These are phyloP conservation scores for Isabelozyma rhagii DNA, from an alignment of 805 yeast species.

Conservation along the genomic window DNA sequence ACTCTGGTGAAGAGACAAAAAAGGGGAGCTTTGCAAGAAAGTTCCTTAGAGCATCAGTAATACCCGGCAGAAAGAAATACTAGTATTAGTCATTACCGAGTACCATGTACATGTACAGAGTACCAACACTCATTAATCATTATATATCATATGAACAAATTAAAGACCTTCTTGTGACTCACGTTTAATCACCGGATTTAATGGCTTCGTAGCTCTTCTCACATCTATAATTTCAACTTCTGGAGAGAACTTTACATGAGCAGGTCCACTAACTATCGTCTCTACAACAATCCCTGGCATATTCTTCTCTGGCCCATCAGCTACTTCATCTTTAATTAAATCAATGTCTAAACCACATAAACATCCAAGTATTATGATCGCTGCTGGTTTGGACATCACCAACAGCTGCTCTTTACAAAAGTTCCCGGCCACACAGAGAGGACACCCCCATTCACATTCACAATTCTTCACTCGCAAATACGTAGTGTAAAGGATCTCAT, in stretches of 20 bases:
- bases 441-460: constrained; percentile 74
- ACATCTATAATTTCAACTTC: constrained; percentile 45
- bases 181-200: neutral
- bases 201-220: constrained; percentile 7
- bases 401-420: constrained; percentile 77
- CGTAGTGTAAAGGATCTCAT: constrained; percentile 61
- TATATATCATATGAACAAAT: neutral
- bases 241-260: constrained; percentile 57
- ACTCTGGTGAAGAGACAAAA: constrained; percentile 11
- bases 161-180: neutral
- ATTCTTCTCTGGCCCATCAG: constrained; percentile 73
- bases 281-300: constrained; percentile 70
- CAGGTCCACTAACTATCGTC: constrained; percentile 56
- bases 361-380: constrained; percentile 61
- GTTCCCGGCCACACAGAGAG: constrained; percentile 80
- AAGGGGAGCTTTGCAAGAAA: constrained; percentile 28
- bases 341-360: constrained; percentile 56
- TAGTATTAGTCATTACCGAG: neutral
- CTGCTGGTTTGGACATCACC: constrained; percentile 87
- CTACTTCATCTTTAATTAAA: constrained; percentile 40
- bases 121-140: neutral
- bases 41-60: constrained; percentile 32
- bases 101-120: too few species aligned
- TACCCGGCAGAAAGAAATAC: constrained; percentile 15
- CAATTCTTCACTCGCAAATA: constrained; percentile 60